Conservation (phyloP, 768 basidiomycete species). For the Tricholoma flavovirens region DNA sequence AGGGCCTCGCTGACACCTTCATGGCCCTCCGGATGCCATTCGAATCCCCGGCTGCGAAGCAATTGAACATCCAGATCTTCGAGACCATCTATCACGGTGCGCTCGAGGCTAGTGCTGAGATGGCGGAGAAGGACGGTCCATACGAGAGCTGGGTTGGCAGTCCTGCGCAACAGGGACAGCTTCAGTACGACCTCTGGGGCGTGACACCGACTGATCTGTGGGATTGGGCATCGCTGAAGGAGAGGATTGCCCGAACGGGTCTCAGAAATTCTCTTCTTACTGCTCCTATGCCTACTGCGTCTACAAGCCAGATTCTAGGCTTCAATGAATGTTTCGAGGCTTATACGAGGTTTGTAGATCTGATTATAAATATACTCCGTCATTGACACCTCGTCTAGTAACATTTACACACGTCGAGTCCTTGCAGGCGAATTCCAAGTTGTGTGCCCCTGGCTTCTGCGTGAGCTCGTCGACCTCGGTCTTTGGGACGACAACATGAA, state of each 20-base stretch:
- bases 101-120: slow-evolving; percentile 84
- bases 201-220: slow-evolving; percentile 84
- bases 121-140: slow-evolving; percentile 72
- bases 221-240: slow-evolving; percentile 91
- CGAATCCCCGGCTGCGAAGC: slow-evolving; percentile 80
- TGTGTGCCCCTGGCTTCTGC: slow-evolving; percentile 98
- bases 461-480: slow-evolving; percentile 90
- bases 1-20: slow-evolving; percentile 97
- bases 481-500: slow-evolving; percentile 99
- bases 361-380: slow-evolving; percentile 3
- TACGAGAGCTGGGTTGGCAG: slow-evolving; percentile 91
- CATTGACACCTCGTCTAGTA: slow-evolving; percentile 42
- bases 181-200: slow-evolving; percentile 96
- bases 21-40: slow-evolving; percentile 97
- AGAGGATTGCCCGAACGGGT: slow-evolving; percentile 74
- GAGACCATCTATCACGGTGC: slow-evolving; percentile 98
- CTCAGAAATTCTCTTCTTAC: slow-evolving; percentile 86
- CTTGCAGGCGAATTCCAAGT: slow-evolving; percentile 99
- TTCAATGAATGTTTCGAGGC: slow-evolving; percentile 99
- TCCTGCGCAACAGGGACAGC: slow-evolving; percentile 80
- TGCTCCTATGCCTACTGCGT: slow-evolving; percentile 99
- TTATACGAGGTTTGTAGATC: slow-evolving; percentile 72
- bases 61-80: slow-evolving; percentile 93
- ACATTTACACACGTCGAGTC: slow-evolving; percentile 98
- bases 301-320: slow-evolving; percentile 96